Conservation (phyloP, 139 green algal species). For the Dunaliella sp. region DNA sequence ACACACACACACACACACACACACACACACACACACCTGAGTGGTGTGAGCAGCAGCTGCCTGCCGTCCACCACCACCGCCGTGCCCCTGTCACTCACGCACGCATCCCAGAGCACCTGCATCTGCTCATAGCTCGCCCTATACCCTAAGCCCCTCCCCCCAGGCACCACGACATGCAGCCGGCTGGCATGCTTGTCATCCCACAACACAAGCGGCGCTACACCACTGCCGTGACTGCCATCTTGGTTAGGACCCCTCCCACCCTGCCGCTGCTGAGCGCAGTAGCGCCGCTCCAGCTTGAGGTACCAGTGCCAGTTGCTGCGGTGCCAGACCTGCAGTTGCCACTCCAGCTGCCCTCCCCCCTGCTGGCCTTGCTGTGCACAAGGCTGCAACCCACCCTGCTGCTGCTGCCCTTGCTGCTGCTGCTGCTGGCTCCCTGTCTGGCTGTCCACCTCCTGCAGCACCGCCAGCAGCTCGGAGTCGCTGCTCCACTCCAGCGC, state of each 20-base stretch:
- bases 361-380: not conserved
- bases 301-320: constrained; percentile 97
- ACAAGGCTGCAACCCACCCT: no score
- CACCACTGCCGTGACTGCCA: not conserved
- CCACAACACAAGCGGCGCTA: constrained; percentile 40
- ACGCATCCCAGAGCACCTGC: constrained; percentile 31
- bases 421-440: constrained; percentile 7
- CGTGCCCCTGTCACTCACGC: constrained; percentile 62
- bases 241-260: not conserved
- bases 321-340: constrained; percentile 87
- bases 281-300: constrained; percentile 69
- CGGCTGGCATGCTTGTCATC: constrained; percentile 43
- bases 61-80: constrained; percentile 83
- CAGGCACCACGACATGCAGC: constrained; percentile 45
- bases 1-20: not conserved
- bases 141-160: constrained; percentile 18
- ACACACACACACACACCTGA: constrained; percentile 43
- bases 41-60: constrained; percentile 74
- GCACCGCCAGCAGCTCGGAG: constrained; percentile 79
- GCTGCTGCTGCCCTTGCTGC: not conserved
- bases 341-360: not conserved
- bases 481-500: constrained; percentile 76
- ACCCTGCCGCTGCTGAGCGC: not conserved
- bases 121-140: constrained; percentile 30
- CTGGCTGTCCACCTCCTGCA: constrained; percentile 25